These are phyloP conservation scores for Wickerhamiella domercqiae DNA, from an alignment of 805 yeast genomes.

Conservation along the genomic window DNA sequence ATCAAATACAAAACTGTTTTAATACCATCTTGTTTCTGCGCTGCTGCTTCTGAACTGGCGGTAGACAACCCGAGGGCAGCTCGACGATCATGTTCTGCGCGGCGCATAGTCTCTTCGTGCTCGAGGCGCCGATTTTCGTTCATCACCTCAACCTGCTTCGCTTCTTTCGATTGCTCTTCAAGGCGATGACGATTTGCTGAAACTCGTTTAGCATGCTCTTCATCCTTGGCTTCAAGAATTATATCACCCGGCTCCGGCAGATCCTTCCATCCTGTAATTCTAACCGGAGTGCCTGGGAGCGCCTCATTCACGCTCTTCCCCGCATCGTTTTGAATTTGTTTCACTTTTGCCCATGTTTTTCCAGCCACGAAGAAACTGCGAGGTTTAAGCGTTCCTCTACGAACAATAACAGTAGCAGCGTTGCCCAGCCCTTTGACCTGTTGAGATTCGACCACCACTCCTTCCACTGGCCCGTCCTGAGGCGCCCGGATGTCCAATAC, in stretches of 20 bases:
- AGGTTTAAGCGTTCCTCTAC: conserved; percentile 56
- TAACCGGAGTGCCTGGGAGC: conserved; percentile 80
- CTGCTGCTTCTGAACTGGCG: conserved; percentile 29
- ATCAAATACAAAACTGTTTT: conserved; percentile 46
- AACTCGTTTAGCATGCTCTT: conserved; percentile 61
- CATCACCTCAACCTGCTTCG: conserved; percentile 49
- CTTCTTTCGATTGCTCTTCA: conserved; percentile 38
- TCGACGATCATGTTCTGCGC: conserved; percentile 41
- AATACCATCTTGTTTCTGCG: conserved; percentile 20
- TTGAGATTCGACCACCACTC: conserved; percentile 80
- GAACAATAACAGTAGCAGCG: conserved; percentile 70
- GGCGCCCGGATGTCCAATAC: conserved; percentile 58
- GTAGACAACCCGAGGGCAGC: conserved; percentile 45
- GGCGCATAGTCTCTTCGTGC: conserved; percentile 33
- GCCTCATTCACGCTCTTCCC: conserved; percentile 53
- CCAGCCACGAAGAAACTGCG: conserved; percentile 76
- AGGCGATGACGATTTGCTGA: conserved; percentile 46
- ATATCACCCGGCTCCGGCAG: conserved; percentile 85
- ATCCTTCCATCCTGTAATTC: conserved; percentile 86
- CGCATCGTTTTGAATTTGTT: conserved; percentile 57
- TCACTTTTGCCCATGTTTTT: conserved; percentile 68
- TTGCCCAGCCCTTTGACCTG: conserved; percentile 70
- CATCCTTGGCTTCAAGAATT: conserved; percentile 60
- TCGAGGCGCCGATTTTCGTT: conserved; percentile 46
- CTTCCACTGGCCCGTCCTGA: conserved; percentile 43